Evolutionary conservation across 192 early-diverging fungal species (phyloP).

Genomic region (Piromyces finnis): DNA sequence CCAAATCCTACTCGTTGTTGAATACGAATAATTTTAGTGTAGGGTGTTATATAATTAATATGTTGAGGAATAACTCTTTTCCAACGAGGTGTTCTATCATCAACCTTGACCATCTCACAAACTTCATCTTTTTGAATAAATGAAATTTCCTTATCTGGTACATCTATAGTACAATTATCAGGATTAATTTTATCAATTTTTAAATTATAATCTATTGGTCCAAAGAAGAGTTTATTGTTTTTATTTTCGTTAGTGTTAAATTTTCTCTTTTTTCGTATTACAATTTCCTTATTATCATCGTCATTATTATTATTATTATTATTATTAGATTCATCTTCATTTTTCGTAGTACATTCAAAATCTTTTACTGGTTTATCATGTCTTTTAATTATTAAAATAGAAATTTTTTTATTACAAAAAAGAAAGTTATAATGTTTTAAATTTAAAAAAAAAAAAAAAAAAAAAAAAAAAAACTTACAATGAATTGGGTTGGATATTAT

Average conservation of each 20-base stretch:
- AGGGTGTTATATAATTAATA: neutral
- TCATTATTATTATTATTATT: neutral
- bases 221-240: neutral
- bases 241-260: neutral
- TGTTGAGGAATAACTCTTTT: neutral
- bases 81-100: neutral
- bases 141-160: neutral
- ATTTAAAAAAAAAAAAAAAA: too few species aligned
- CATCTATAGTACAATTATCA: neutral
- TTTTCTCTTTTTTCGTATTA: neutral
- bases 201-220: neutral
- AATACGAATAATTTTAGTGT: neutral
- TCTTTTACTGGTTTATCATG: too few species aligned
- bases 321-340: too few species aligned
- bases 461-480: neutral
- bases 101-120: neutral
- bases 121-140: neutral
- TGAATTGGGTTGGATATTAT: neutral
- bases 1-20: neutral
- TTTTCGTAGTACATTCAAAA: too few species aligned
- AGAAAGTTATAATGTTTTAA: too few species aligned
- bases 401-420: too few species aligned
- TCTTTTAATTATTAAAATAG: too few species aligned
- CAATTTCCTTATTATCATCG: neutral
- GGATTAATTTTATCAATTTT: neutral